These are phyloP conservation scores for Collybia nuda DNA, from an alignment of 768 basidiomycete species.

Conservation along the genomic window DNA sequence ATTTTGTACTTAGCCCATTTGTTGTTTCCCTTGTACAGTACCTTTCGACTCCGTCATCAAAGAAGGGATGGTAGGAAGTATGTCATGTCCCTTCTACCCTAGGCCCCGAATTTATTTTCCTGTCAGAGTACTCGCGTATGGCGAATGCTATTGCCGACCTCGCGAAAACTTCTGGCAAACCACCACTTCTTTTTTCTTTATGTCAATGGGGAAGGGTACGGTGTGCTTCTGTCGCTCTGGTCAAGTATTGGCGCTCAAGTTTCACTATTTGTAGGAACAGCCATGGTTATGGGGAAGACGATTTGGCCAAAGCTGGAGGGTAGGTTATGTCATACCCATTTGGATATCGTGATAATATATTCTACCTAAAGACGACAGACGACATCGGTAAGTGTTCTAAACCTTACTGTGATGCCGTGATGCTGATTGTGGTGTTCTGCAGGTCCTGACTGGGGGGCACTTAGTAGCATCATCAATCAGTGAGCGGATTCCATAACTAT, in stretches of 20 bases:
- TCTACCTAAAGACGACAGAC: conserved; percentile 42
- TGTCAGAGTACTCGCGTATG: conserved; percentile 51
- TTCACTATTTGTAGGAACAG: conserved; percentile 39
- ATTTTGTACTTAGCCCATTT: background rate
- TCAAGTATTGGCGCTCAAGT: background rate
- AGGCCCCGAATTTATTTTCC: background rate
- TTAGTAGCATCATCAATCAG: conserved; percentile 61
- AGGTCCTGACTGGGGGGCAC: conserved; percentile 48
- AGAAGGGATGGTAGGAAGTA: conserved; percentile 54
- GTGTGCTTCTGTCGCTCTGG: background rate
- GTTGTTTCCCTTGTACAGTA: conserved; percentile 27
- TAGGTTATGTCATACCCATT: conserved; percentile 19
- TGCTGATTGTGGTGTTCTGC: background rate
- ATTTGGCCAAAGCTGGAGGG: conserved; percentile 74
- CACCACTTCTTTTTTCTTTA: conserved; percentile 55
- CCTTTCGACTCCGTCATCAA: conserved; percentile 59
- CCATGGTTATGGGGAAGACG: conserved; percentile 42
- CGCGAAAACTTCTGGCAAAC: conserved; percentile 39
- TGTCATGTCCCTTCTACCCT: conserved; percentile 16
- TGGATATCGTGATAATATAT: conserved; percentile 1
- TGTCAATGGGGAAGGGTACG: conserved; percentile 68
- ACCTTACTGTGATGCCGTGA: background rate
- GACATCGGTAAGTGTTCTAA: conserved; percentile 34
- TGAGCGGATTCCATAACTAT: conserved; percentile 17
- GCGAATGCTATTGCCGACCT: conserved; percentile 54